Evolutionary conservation across 2,329 filamentous ascomycete genomes (phyloP).

Genomic region (Paecilomyces sp.): DNA sequence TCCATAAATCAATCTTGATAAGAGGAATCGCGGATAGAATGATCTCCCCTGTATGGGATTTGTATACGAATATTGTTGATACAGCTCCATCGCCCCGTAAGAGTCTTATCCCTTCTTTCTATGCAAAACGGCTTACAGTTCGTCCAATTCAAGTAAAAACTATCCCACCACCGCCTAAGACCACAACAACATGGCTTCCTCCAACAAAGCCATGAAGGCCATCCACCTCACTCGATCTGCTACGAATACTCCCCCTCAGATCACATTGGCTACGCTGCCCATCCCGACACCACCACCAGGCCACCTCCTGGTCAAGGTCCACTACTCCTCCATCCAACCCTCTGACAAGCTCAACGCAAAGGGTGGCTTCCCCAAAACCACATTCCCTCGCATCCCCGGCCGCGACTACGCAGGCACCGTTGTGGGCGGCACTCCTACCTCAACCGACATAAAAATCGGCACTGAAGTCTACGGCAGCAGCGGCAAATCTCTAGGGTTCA

Average conservation of each 20-base stretch:
- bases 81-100: too few species aligned
- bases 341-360: slow-evolving; percentile 23
- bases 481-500: slow-evolving; percentile 17
- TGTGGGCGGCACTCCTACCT: slow-evolving; percentile 12
- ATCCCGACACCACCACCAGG: slow-evolving; percentile 12
- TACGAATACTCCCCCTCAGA: not conserved
- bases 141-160: too few species aligned
- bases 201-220: not conserved
- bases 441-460: slow-evolving; percentile 11
- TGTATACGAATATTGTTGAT: too few species aligned
- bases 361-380: slow-evolving; percentile 23
- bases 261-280: slow-evolving; percentile 2
- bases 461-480: slow-evolving; percentile 23
- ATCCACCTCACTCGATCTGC: not conserved
- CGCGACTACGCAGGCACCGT: slow-evolving; percentile 24
- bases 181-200: not conserved
- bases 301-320: slow-evolving; percentile 18
- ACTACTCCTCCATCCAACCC: slow-evolving; percentile 20
- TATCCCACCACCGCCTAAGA: not conserved
- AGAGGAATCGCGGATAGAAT: not conserved
- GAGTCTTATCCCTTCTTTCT: not conserved
- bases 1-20: not conserved
- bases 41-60: not conserved
- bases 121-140: not conserved
- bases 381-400: slow-evolving; percentile 18